Percentiles rank a stretch among this genome's conserved stretches.
These are phyloP conservation scores for Castanospermum australe DNA, from an alignment of 306 rosid genomes.

Conservation along the genomic window DNA sequence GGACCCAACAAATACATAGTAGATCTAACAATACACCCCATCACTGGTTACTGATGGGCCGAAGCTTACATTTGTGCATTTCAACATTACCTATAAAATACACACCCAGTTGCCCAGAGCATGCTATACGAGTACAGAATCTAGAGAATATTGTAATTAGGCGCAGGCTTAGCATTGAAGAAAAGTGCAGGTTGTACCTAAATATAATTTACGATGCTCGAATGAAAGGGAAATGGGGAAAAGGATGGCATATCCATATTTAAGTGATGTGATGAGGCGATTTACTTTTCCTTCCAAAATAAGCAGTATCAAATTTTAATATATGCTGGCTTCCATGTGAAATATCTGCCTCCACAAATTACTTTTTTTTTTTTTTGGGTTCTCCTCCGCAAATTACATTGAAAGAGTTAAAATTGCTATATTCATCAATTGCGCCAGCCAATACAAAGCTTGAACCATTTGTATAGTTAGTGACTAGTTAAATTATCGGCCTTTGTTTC, in stretches of 20 bases:
- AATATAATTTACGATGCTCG: not conserved
- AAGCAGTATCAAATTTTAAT: not conserved
- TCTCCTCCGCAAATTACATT: too few species aligned
- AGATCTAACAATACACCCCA: not conserved
- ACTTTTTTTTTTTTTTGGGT: too few species aligned
- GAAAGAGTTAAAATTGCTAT: not conserved
- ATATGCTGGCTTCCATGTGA: not conserved
- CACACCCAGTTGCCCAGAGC: not conserved
- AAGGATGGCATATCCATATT: slow-evolving; percentile 2
- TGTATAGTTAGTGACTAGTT: not conserved
- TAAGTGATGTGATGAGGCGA: not conserved
- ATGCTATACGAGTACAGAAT: not conserved
- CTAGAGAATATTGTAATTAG: too few species aligned
- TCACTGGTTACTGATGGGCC: not conserved
- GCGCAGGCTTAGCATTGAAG: not conserved
- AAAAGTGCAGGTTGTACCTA: not conserved
- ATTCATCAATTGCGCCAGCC: not conserved
- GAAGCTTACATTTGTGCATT: not conserved
- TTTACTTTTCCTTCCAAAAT: not conserved
- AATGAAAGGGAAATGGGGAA: not conserved
- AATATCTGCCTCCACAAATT: not conserved
- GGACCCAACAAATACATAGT: not conserved
- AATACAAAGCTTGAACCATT: not conserved
- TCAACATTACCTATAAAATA: not conserved
- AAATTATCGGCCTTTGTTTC: not conserved